Conservation (phyloP, 257 asterid species). For the Rhazya stricta region DNA sequence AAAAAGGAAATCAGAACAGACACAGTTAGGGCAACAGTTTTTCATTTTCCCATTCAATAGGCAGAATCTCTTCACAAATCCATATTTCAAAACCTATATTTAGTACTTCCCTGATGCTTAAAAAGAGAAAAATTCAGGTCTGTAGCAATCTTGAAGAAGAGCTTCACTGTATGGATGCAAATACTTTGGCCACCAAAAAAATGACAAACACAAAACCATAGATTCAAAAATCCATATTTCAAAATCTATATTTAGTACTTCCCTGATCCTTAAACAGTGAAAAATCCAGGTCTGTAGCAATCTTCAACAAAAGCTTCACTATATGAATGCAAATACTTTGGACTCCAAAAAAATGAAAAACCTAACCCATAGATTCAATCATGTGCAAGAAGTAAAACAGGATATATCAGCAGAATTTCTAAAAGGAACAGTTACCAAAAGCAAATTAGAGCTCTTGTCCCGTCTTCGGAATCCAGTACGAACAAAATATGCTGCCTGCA, state of each 20-base stretch:
- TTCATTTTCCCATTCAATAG: not conserved
- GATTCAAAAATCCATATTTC: not conserved
- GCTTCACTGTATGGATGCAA: not conserved
- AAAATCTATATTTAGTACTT: not conserved
- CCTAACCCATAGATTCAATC: not conserved
- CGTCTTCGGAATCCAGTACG: constrained; percentile 58
- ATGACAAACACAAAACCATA: not conserved
- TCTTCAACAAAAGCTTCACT: not conserved
- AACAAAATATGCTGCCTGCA: constrained; percentile 86
- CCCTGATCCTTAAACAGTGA: not conserved
- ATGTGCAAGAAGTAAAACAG: not conserved
- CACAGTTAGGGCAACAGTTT: not conserved
- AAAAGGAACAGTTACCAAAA: constrained; percentile 55
- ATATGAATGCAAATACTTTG: not conserved
- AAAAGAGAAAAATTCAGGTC: no score
- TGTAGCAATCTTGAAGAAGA: no score
- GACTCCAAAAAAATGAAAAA: not conserved
- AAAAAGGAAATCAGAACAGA: not conserved
- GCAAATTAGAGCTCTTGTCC: constrained; percentile 75
- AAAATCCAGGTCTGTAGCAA: not conserved
- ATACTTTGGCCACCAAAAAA: not conserved
- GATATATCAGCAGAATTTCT: not conserved
- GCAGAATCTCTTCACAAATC: not conserved
- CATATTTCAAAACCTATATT: not conserved
- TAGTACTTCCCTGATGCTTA: no score